Evolutionary conservation across 192 early-diverging fungal species (phyloP).

Genomic region (Backusella parvicylindrica): DNA sequence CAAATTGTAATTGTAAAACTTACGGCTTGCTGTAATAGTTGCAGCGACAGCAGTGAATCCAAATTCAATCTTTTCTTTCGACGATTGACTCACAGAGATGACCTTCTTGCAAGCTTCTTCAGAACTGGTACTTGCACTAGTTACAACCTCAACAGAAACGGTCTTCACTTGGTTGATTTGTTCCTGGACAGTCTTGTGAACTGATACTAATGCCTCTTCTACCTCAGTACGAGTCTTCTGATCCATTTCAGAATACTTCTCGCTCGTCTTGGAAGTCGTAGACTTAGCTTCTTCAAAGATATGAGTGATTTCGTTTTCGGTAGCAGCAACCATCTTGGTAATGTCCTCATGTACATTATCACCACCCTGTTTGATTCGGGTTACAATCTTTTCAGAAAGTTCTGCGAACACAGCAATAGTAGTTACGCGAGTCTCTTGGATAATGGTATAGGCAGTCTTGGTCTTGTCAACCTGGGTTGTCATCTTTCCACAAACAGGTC

Average conservation of each 20-base stretch:
- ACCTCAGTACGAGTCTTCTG: neutral
- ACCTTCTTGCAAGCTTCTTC: neutral
- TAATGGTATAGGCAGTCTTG: constrained; percentile 4
- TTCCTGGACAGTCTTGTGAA: constrained; percentile 1
- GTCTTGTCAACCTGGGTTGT: neutral
- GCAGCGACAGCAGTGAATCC: constrained; percentile 1
- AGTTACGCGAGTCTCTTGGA: constrained; percentile 9
- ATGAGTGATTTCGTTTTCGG: neutral
- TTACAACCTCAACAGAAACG: neutral
- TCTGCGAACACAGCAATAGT: neutral
- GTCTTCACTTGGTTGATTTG: constrained; percentile 12
- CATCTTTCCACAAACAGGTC: neutral
- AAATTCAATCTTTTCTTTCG: constrained; percentile 3
- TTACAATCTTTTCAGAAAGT: neutral
- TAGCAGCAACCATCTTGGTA: neutral
- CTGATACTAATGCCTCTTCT: neutral
- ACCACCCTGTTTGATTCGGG: constrained; percentile 13
- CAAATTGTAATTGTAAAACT: neutral
- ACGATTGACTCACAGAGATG: neutral
- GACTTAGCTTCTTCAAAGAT: constrained; percentile 13
- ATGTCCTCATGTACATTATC: constrained; percentile 8
- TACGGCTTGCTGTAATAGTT: neutral
- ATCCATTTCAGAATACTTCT: neutral
- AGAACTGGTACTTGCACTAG: neutral
- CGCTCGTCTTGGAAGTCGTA: neutral